Conservation (phyloP, 768 basidiomycete genomes). For the Leccinum ochraceum region DNA sequence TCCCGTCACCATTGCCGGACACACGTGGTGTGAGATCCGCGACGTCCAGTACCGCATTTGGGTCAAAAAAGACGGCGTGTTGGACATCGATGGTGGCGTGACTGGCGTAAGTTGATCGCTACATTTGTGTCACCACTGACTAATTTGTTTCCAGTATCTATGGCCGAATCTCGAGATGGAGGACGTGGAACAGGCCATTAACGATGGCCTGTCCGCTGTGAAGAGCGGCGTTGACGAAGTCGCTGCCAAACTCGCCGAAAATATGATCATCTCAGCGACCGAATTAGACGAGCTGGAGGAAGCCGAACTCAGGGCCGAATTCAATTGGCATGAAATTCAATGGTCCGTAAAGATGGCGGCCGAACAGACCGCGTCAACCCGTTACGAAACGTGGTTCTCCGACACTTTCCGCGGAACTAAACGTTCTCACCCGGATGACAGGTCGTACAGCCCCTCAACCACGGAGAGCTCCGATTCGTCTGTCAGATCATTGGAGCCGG, state of each 20-base stretch:
- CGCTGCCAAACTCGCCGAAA: background rate
- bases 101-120: background rate
- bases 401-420: background rate
- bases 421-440: background rate
- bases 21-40: background rate
- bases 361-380: background rate
- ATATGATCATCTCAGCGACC: no score
- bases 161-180: background rate
- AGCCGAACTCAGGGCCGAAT: background rate
- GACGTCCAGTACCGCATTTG: background rate
- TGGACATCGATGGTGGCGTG: background rate
- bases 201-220: background rate
- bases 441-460: background rate
- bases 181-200: background rate
- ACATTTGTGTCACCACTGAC: background rate
- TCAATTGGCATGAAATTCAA: background rate
- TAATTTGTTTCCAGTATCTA: background rate
- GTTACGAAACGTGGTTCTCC: background rate
- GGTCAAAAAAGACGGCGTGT: background rate
- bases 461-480: no score
- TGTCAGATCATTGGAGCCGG: no score
- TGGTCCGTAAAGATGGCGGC: background rate
- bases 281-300: background rate
- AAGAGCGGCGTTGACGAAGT: background rate
- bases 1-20: background rate